Base-by-base conservation (phyloP, 78 protist genomes). In the slime mould (Dictyostelium discoideum) region DNA sequence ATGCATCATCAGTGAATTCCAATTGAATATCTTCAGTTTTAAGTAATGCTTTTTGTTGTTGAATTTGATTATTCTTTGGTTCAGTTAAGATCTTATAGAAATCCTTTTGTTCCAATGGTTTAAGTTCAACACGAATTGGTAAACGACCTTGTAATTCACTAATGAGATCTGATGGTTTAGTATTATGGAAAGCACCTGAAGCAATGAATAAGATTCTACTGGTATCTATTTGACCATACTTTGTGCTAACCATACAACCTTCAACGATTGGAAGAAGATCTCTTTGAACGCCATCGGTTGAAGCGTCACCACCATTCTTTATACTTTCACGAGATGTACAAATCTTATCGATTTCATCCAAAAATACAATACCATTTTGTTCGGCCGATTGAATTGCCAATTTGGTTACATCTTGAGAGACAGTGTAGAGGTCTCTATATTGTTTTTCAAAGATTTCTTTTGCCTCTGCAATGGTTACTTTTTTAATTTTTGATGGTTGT, bases 291-390 rank as follows among this genome's bases (percentile, higher is more conserved):
- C 99, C 99, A 82, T 98, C 99, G 2, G 97, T 78, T 5, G 97
- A 84, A 2, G 98, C 98, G 48, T 98, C 97, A 74, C 85, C 84
- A 50, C 87, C 93, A 63, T 57, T 82, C 65, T 26, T 39, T 69
- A 5, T 5, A 11, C 79, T 48, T 0, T 87, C 92, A 24, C 54
- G 85, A 10, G 88, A 48, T 40, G 87, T 67, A 37, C 92, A 92
- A 54, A 98, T 98, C 97, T 98, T 98, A 86, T 98, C 99, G 72
- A 98, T 97, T 84, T 98, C 99, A 95, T 98, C 99, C 10, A 98
- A 92, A 79, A 98, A 98, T 10, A 98, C 98, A 57, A 98, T 98
- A 69, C 99, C 99, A 78, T 98, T 97, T 78, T 98, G 97, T 76
- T 98, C 98, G 6, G 96, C 97, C 37, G 78, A 77, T 77, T 92